Percentiles rank a stretch among this genome's conserved stretches.
Conservation (phyloP, 306 rosid genomes). For the Rubus parviflorus region DNA sequence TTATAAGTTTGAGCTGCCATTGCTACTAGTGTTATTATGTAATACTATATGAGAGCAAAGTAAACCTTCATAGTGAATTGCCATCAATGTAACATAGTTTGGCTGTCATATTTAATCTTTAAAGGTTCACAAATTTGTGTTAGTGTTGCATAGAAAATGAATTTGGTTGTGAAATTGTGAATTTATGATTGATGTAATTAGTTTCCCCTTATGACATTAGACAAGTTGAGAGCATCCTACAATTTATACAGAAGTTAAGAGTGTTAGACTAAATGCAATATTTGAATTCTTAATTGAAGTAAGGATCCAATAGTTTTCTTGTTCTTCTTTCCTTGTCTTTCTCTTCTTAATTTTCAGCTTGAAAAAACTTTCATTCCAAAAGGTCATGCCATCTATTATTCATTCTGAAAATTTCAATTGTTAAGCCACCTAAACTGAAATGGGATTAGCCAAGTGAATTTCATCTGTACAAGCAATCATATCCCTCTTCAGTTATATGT, state of each 20-base stretch:
- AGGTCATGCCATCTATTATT: slow-evolving; percentile 7
- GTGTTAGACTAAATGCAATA: neutral
- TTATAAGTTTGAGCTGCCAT: slow-evolving; percentile 7
- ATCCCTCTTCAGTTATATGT: neutral
- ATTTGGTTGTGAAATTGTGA: neutral
- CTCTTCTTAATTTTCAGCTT: neutral
- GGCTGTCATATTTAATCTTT: neutral
- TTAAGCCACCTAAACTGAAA: neutral
- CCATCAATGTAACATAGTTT: neutral
- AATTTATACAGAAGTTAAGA: neutral
- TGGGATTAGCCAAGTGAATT: neutral
- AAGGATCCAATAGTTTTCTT: slow-evolving; percentile 3
- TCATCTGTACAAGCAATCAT: neutral
- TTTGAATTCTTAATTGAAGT: neutral
- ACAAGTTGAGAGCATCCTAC: neutral
- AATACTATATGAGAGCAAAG: neutral
- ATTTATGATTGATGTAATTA: neutral
- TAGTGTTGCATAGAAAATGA: neutral
- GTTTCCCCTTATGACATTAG: neutral
- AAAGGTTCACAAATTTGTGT: neutral
- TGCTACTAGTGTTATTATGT: neutral
- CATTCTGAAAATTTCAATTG: neutral
- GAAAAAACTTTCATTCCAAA: neutral
- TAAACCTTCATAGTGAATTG: slow-evolving; percentile 3
- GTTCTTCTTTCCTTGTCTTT: neutral